Conservation (phyloP, 805 yeast species). For the Zygotorulaspora sp. region DNA sequence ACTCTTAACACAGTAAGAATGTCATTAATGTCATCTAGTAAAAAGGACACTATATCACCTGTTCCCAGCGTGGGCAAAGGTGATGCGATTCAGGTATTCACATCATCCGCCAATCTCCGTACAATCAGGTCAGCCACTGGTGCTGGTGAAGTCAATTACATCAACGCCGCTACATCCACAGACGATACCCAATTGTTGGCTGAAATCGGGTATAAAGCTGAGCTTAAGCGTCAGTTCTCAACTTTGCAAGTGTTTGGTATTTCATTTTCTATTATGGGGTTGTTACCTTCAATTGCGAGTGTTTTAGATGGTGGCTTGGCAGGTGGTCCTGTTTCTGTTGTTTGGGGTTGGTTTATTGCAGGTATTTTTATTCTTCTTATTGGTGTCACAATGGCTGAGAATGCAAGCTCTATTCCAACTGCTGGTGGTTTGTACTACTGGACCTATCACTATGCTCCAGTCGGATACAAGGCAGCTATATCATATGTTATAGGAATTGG, state of each 20-base stretch:
- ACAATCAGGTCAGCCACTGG: conserved; percentile 10
- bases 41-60: conserved; percentile 5
- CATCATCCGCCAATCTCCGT: conserved; percentile 7
- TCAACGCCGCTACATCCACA: conserved; percentile 25
- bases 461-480: conserved; percentile 40
- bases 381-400: conserved; percentile 53
- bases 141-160: conserved; percentile 20
- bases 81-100: conserved; percentile 7
- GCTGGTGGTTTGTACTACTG: conserved; percentile 63
- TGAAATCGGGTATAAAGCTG: conserved; percentile 70
- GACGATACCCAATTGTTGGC: conserved; percentile 32
- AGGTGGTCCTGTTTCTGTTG: conserved; percentile 55
- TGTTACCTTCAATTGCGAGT: conserved; percentile 51
- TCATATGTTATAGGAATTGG: conserved; percentile 57
- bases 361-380: conserved; percentile 44
- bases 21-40: conserved; percentile 5
- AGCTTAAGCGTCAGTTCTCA: conserved; percentile 57
- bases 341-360: conserved; percentile 63
- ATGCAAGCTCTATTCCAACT: conserved; percentile 60
- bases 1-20: too few relatives aligned
- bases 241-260: conserved; percentile 65
- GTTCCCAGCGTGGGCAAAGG: conserved; percentile 10
- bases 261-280: conserved; percentile 66
- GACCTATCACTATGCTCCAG: conserved; percentile 57
- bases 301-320: conserved; percentile 46